Percentiles rank a stretch among this genome's conserved stretches.
Evolutionary conservation across 768 basidiomycete species (phyloP).

Genomic region (Gloeopeniophorella convolvens): DNA sequence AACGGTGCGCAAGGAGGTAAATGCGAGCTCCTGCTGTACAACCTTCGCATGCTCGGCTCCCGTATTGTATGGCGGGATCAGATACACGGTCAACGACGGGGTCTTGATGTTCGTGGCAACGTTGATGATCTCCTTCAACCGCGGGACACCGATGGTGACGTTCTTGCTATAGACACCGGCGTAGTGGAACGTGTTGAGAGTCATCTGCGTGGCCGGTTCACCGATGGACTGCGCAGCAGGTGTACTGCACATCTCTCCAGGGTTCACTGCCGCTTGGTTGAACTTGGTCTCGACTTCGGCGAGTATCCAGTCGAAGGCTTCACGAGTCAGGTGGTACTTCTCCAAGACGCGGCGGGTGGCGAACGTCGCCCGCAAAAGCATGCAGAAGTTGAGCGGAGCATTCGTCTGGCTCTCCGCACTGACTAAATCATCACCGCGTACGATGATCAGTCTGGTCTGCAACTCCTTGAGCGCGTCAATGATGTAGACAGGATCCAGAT

Average conservation of each 20-base stretch:
- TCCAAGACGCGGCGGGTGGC: constrained; percentile 85
- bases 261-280: constrained; percentile 85
- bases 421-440: constrained; percentile 79
- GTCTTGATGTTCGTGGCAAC: constrained; percentile 99
- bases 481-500: constrained; percentile 84
- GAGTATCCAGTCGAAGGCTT: constrained; percentile 97
- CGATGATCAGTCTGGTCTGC: constrained; percentile 70
- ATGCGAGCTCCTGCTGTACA: constrained; percentile 90
- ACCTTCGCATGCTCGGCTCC: constrained; percentile 68
- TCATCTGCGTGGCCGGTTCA: constrained; percentile 99
- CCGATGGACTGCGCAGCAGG: constrained; percentile 98
- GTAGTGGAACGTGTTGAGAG: constrained; percentile 99
- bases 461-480: constrained; percentile 73
- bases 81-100: constrained; percentile 89
- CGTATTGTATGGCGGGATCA: constrained; percentile 61
- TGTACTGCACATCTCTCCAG: constrained; percentile 99
- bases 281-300: constrained; percentile 95
- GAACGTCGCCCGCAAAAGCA: constrained; percentile 87
- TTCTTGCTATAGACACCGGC: constrained; percentile 99
- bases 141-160: constrained; percentile 98
- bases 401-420: constrained; percentile 78
- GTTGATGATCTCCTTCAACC: constrained; percentile 98
- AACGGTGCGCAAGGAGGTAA: constrained; percentile 88
- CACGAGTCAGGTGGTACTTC: constrained; percentile 77
- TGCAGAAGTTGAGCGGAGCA: constrained; percentile 86